phyloP scores from a whole-genome alignment of 768 basidiomycete genomes.

The Tubosaeta sp. region DNA sequence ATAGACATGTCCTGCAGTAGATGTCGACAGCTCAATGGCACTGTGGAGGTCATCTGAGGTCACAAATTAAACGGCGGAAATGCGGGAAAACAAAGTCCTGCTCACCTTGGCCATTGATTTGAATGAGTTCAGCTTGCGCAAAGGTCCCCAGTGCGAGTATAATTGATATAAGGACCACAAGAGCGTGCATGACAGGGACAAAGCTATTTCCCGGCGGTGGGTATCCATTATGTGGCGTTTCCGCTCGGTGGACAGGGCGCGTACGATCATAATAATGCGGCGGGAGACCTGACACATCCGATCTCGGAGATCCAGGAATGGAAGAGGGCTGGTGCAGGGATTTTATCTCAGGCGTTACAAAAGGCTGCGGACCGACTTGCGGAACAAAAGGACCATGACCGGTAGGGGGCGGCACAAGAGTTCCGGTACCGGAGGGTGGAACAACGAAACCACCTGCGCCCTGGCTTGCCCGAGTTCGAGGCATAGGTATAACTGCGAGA shows the following conservation, averaged over 20 bases:
- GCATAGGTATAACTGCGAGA: constrained; percentile 20
- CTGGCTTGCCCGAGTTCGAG: constrained; percentile 7
- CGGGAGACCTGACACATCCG: constrained; percentile 21
- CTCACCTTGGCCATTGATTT: constrained; percentile 44
- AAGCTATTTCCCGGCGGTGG: not conserved
- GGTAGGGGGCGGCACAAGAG: constrained; percentile 5
- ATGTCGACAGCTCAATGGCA: constrained; percentile 38
- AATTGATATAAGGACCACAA: constrained; percentile 34
- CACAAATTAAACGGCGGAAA: constrained; percentile 4
- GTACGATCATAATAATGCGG: not conserved
- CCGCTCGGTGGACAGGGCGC: constrained; percentile 36
- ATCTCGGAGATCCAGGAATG: constrained; percentile 20
- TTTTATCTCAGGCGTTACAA: constrained; percentile 15
- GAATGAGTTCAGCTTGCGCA: constrained; percentile 33
- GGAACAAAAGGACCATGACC: constrained; percentile 21
- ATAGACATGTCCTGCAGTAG: constrained; percentile 33
- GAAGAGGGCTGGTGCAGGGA: constrained; percentile 9
- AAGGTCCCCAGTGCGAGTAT: constrained; percentile 33
- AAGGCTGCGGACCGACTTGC: constrained; percentile 7
- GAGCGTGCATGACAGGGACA: constrained; percentile 22
- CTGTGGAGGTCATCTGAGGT: constrained; percentile 30
- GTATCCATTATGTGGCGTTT: constrained; percentile 8
- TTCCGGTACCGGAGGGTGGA: constrained; percentile 8
- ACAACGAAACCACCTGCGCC: constrained; percentile 20
- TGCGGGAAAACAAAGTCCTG: not conserved